Percentiles rank a stretch among this genome's conserved stretches.
Conservation (phyloP, 192 early-diverging fungal species). For the Pilobolus umbonatus region DNA sequence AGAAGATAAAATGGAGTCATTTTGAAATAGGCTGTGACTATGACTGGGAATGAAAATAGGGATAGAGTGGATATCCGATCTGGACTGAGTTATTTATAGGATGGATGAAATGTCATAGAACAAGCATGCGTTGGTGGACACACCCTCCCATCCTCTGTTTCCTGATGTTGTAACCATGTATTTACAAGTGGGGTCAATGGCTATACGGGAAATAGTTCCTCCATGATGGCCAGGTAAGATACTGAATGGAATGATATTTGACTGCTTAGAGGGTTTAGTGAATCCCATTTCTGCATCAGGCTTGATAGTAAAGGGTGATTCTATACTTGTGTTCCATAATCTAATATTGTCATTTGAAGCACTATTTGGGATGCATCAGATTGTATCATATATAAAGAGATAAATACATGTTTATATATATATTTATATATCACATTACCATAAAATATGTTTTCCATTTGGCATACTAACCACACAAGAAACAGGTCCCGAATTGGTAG, state of each 20-base stretch:
- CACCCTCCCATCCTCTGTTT: conserved; percentile 95
- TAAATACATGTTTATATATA: conserved; percentile 6
- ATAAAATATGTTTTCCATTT: conserved; percentile 78
- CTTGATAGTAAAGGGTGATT: conserved; percentile 35
- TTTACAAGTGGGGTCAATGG: conserved; percentile 69
- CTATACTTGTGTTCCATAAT: conserved; percentile 75
- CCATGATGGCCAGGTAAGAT: conserved; percentile 95
- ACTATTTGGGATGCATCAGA: conserved; percentile 37
- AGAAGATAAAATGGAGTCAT: background rate
- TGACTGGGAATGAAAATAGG: too few species aligned
- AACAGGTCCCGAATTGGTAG: conserved; percentile 85
- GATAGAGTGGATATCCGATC: too few species aligned
- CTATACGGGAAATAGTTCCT: conserved; percentile 68
- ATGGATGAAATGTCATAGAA: conserved; percentile 77
- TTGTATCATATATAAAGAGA: background rate
- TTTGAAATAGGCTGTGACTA: too few species aligned
- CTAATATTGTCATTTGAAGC: conserved; percentile 92
- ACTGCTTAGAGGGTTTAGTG: conserved; percentile 18
- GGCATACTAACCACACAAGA: conserved; percentile 69
- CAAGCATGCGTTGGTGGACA: conserved; percentile 74
- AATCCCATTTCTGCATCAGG: conserved; percentile 24
- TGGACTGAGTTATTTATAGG: conserved; percentile 22
- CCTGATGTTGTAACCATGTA: conserved; percentile 92
- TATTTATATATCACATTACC: conserved; percentile 44
- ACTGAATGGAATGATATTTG: conserved; percentile 68